Evolutionary conservation across 208 protist genomes (phyloP), one percentile per base, ranked within the genome.

Genomic region (Leishmania mexicana): DNA sequence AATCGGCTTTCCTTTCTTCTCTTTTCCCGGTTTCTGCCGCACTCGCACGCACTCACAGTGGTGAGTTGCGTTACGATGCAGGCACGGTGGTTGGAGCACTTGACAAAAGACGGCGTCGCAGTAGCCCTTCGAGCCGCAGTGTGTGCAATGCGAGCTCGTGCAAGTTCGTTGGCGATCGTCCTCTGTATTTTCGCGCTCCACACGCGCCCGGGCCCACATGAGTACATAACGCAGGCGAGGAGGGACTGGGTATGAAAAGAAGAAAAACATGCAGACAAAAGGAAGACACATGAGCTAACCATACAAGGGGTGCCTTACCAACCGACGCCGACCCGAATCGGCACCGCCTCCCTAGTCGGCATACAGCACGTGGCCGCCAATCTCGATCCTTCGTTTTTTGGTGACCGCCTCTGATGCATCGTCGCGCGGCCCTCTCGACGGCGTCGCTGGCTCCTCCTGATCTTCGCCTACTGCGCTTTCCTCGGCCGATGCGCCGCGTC

Each of bases 341-440:
- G 28, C 3, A 47, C 38, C 31, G 19, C 15, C 47, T 2, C 19
- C 7, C 73, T 76, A 85, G 24, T 95, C 89, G 1, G 87, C 83
- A 60, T 90, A 93, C 19, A 95, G 72, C 1, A 93, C 88, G 42
- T 91, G 88, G 24, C 89, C 93, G 72, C 87, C 90, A 81, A 96
- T 90, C 58, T 89, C 86, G 42, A 96, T 88, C 2, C 87, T 82
- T 21, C 93, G 89, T 53, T 77, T 74, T 84, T 89, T 90, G 71
- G 67, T 58, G 31, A 47, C 73, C 51, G 64, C 19, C 49, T 83
- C 83, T 10, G 68, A 75, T 42, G 45, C 53, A 35, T 80, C 78
- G 3, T 75, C 54, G 21, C 53, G 73, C 0, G 78, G 51, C 11
- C 17, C 38, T 6, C 51, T 17, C 28, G 35, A 64, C 28, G 78